Evolutionary conservation across 2,329 filamentous ascomycete species (phyloP).

Genomic region (Nigrospora osmanthi): DNA sequence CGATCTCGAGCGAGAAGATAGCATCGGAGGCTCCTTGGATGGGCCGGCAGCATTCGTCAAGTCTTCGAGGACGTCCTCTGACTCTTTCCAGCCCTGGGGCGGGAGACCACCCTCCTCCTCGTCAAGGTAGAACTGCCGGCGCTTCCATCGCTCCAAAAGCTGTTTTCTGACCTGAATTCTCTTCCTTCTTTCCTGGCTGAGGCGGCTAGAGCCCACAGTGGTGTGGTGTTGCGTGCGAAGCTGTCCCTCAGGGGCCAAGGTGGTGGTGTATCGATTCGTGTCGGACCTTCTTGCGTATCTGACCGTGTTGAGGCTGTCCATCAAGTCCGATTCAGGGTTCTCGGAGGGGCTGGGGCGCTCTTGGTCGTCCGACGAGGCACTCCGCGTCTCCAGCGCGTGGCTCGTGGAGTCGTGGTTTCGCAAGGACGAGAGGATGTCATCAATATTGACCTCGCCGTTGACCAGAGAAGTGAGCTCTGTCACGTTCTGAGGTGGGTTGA

Average conservation of each 20-base stretch:
- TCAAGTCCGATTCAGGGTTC: background rate
- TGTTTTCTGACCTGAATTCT: constrained; percentile 36
- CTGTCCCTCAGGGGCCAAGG: constrained; percentile 31
- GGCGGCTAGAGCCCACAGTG: constrained; percentile 25
- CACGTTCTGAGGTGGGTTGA: constrained; percentile 21
- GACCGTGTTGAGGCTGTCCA: constrained; percentile 1
- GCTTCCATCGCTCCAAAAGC: constrained; percentile 66
- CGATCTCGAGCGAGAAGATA: constrained; percentile 56
- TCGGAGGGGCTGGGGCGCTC: constrained; percentile 4
- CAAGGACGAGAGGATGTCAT: constrained; percentile 22
- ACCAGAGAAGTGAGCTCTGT: constrained; percentile 20
- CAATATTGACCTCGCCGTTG: constrained; percentile 18
- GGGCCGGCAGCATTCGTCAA: constrained; percentile 29
- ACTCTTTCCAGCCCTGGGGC: constrained; percentile 55
- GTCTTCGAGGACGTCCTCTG: constrained; percentile 46
- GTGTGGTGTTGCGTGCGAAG: constrained; percentile 27
- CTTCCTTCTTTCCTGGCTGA: constrained; percentile 29
- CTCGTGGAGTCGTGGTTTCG: constrained; percentile 10
- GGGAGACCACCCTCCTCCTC: constrained; percentile 70
- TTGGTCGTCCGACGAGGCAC: constrained; percentile 14
- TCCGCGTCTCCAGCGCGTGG: background rate
- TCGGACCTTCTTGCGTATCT: constrained; percentile 8
- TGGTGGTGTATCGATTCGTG: constrained; percentile 18
- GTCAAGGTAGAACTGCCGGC: constrained; percentile 74
- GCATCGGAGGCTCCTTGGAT: constrained; percentile 31